Conservation (phyloP, 106 monocot genomes). For the Dendrobium officinale region DNA sequence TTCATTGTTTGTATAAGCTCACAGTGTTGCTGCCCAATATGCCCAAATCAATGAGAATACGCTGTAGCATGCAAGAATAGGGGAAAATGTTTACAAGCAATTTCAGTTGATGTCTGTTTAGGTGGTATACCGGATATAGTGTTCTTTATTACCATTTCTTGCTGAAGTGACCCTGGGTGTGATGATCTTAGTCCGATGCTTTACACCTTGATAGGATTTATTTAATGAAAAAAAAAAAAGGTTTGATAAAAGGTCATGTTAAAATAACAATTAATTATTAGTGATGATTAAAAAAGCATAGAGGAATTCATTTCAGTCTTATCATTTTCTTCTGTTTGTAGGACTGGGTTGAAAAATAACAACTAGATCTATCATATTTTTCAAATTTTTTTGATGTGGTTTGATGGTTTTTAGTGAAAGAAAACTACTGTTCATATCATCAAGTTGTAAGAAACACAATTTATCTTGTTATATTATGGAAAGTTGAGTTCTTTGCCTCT, state of each 20-base stretch:
- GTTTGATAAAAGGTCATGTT: neutral
- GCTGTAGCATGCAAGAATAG: neutral
- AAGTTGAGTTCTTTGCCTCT: neutral
- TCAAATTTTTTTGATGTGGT: neutral
- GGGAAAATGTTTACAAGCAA: neutral
- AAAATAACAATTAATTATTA: neutral
- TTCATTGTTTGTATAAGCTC: too few species aligned
- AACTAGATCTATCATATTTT: neutral
- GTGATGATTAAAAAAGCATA: neutral
- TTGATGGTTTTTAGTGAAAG: neutral
- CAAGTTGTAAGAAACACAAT: neutral
- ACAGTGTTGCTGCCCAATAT: too few species aligned
- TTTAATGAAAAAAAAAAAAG: neutral
- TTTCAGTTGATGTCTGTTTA: neutral
- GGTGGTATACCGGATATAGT: neutral
- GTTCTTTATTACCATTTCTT: neutral
- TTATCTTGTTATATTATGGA: neutral
- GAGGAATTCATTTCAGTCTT: neutral
- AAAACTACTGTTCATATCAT: neutral
- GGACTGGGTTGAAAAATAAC: neutral
- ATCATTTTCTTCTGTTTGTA: neutral
- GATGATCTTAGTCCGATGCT: neutral
- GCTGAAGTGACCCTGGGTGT: neutral
- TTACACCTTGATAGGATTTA: neutral
- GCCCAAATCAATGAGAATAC: too few species aligned